Evolutionary conservation across 305 asterid genomes (phyloP).

Genomic region (Plantago lanceolata): DNA sequence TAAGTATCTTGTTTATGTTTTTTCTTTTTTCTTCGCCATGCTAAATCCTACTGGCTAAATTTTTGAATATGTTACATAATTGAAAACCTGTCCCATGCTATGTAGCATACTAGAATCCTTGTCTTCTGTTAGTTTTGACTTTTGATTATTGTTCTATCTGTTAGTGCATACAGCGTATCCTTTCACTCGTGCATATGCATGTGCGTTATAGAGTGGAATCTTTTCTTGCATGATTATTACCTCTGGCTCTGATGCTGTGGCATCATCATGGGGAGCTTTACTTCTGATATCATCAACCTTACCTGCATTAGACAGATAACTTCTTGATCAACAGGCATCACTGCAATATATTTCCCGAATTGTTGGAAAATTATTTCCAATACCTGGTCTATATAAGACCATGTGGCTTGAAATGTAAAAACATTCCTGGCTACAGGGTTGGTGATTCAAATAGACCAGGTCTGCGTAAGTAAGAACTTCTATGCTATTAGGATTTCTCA

Average conservation of each 20-base stretch:
- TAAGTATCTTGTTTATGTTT: too few species aligned
- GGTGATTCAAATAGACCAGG: neutral
- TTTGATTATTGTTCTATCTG: neutral
- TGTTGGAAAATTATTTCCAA: neutral
- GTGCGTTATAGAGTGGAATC: neutral
- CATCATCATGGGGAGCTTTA: slow-evolving; percentile 8
- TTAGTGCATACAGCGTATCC: neutral
- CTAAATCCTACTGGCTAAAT: neutral
- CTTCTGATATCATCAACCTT: slow-evolving; percentile 4
- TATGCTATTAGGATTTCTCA: neutral
- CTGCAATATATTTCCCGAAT: neutral
- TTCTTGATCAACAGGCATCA: neutral
- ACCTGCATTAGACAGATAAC: slow-evolving; percentile 26
- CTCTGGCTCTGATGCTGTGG: slow-evolving; percentile 27
- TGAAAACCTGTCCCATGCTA: too few species aligned
- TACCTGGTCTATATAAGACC: neutral
- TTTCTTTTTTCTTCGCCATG: neutral
- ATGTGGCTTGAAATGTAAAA: neutral
- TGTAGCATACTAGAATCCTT: neutral
- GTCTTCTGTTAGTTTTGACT: neutral
- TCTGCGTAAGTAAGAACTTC: neutral
- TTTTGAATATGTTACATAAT: neutral
- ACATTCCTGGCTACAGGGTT: neutral
- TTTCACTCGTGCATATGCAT: neutral
- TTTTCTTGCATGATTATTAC: slow-evolving; percentile 13